These are phyloP conservation scores for Pyrenophora tritici-repentis DNA, from an alignment of 2,329 filamentous ascomycete species.

Conservation along the genomic window DNA sequence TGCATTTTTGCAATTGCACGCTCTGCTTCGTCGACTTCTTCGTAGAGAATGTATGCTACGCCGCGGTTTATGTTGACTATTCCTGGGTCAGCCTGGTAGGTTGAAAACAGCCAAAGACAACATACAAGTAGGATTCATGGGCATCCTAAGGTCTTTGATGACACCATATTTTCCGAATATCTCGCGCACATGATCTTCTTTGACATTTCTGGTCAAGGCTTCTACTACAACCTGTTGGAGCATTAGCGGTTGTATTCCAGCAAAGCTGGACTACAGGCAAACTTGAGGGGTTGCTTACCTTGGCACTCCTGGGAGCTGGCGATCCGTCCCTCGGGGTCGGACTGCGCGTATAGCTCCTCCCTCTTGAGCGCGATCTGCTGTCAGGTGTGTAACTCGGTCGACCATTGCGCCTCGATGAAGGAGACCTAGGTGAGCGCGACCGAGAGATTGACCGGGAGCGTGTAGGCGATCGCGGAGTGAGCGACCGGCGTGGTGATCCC, in stretches of 20 bases:
- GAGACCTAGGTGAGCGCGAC: conserved; percentile 30
- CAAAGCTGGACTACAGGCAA: conserved; percentile 4
- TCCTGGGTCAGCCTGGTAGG: conserved; percentile 7
- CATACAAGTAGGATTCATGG: conserved; percentile 84
- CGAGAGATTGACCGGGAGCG: conserved; percentile 45
- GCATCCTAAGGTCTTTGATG: conserved; percentile 86
- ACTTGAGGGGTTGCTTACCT: conserved; percentile 29
- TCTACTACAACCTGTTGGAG: conserved; percentile 82
- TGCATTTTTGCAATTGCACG: conserved; percentile 95
- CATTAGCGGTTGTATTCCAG: conserved; percentile 4
- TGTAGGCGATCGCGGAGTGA: conserved; percentile 45
- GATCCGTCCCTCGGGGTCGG: conserved; percentile 41
- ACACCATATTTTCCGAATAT: conserved; percentile 89
- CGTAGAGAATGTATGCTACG: conserved; percentile 89
- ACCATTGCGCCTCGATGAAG: conserved; percentile 44
- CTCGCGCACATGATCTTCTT: conserved; percentile 82
- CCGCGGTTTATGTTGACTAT: conserved; percentile 87
- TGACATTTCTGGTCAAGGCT: conserved; percentile 93
- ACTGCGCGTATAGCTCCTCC: conserved; percentile 44
- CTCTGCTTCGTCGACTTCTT: conserved; percentile 78
- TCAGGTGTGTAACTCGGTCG: conserved; percentile 41
- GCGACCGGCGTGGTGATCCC: conserved; percentile 44
- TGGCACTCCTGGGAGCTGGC: conserved; percentile 46
- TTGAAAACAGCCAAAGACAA: conserved; percentile 6
- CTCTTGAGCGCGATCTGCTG: conserved; percentile 36